Percentiles rank a stretch among this genome's conserved stretches.
phyloP scores from a whole-genome alignment of 2,329 filamentous ascomycete genomes.

The Dactylonectria macrodidyma region DNA sequence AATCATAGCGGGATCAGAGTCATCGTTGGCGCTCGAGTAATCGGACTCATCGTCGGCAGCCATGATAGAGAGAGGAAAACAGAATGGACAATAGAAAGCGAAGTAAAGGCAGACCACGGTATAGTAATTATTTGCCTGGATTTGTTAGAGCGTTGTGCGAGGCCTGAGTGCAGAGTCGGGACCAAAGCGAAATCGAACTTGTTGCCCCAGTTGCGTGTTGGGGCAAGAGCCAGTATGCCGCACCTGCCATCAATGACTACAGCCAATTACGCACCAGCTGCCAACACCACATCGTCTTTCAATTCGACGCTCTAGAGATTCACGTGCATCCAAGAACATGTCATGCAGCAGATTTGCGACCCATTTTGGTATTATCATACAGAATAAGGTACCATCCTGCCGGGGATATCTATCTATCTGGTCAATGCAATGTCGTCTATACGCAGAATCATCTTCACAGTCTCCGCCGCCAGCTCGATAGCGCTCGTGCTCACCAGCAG shows the following conservation, averaged over 20 bases:
- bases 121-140: background rate
- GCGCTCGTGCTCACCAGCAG: constrained; percentile 97
- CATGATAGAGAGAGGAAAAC: constrained; percentile 24
- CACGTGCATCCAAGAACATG: constrained; percentile 12
- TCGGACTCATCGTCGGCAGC: constrained; percentile 32
- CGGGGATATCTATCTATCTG: constrained; percentile 62
- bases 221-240: background rate
- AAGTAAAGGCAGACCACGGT: background rate
- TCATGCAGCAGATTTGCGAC: constrained; percentile 44
- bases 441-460: constrained; percentile 91
- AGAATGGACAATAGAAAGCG: background rate
- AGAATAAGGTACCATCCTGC: constrained; percentile 49
- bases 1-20: constrained; percentile 41
- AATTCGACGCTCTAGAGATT: background rate
- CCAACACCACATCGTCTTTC: constrained; percentile 15
- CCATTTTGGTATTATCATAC: constrained; percentile 56
- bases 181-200: background rate
- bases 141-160: background rate
- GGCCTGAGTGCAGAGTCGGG: background rate
- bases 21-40: constrained; percentile 38
- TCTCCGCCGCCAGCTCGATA: constrained; percentile 97
- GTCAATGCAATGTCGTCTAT: constrained; percentile 78
- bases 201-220: background rate
- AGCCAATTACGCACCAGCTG: constrained; percentile 12
- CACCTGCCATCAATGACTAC: constrained; percentile 1